Evolutionary conservation across 495 filamentous ascomycete genomes (phyloP), one percentile per base, ranked within the genome.

Genomic region (Talaromyces wortmannii): DNA sequence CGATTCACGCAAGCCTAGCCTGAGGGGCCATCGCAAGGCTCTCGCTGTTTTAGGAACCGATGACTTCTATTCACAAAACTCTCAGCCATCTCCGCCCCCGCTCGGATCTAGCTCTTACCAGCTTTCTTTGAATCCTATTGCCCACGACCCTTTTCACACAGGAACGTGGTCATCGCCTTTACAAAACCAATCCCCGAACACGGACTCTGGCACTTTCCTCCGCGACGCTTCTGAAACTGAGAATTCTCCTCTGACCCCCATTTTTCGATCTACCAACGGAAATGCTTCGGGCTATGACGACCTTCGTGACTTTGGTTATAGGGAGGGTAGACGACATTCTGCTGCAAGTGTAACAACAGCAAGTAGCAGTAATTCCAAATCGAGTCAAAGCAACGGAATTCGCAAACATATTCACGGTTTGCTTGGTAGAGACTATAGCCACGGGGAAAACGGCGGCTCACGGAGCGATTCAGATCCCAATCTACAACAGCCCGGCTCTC

Each of bases 341-440:
- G 79, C 91, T 54, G 89, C 91, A 7, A 97, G 92, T 67, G 85
- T 86, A 43, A 94, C 87, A 7, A 95, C 89, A 42, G 87, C 89
- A 6, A 95, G 92, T 64, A 97, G 94, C 59, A 84, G 87, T 53
- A 94, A 91, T 7, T 97, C 94, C 13, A 90, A 88, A 65, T 83
- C 87, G 5, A 94, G 88, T 62, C 67, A 84, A 17, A 75, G 87
- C 59, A 80, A 85, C 50, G 81, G 82, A 40, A 75, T 89, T 50
- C 79, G 87, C 67, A 91, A 88, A 71, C 80, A 89, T 68, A 66
- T 92, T 43, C 87, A 90, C 62, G 88, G 85, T 15, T 88, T 96
- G 61, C 94, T 95, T 69, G 90, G 91, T 7, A 18, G 91, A 96
- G 54, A 92, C 95, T 61, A 89, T 85, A 59, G 78, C 77, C 46